phyloP scores from a whole-genome alignment of 2,329 filamentous ascomycete genomes.

The Aspergillus ochraceoroseus region DNA sequence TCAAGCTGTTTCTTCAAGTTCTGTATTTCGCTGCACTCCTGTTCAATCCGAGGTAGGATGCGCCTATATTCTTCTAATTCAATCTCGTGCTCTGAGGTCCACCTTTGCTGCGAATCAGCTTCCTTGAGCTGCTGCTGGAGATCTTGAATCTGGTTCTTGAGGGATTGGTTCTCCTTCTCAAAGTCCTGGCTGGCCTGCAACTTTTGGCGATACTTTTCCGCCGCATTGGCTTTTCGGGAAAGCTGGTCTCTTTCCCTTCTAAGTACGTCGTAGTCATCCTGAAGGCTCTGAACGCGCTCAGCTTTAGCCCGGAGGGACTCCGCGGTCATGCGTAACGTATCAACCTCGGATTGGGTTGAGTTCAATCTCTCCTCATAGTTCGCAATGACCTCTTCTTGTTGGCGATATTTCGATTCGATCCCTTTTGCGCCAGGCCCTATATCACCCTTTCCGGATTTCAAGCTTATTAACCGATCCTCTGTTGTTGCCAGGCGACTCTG shows the following conservation, averaged over 20 bases:
- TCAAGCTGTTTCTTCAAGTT: constrained; percentile 47
- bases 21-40: constrained; percentile 47
- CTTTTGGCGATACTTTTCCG: constrained; percentile 49
- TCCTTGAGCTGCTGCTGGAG: constrained; percentile 46
- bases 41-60: constrained; percentile 46
- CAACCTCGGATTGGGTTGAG: constrained; percentile 44
- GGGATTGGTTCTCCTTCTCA: constrained; percentile 46
- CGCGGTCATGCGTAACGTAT: constrained; percentile 43
- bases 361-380: constrained; percentile 64
- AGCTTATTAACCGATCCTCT: constrained; percentile 51
- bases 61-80: constrained; percentile 45
- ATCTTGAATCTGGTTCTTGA: constrained; percentile 46
- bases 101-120: constrained; percentile 40
- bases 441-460: constrained; percentile 46
- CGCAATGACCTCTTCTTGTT: constrained; percentile 68
- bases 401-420: constrained; percentile 48
- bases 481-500: constrained; percentile 45
- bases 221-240: constrained; percentile 46
- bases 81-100: constrained; percentile 40
- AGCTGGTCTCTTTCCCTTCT: constrained; percentile 47
- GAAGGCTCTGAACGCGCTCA: constrained; percentile 44
- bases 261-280: constrained; percentile 49
- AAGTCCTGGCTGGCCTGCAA: constrained; percentile 47
- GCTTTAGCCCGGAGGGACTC: constrained; percentile 45
- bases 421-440: constrained; percentile 46